Evolutionary conservation across 2,329 filamentous ascomycete species (phyloP).

Genomic region (Paecilomyces sp.): DNA sequence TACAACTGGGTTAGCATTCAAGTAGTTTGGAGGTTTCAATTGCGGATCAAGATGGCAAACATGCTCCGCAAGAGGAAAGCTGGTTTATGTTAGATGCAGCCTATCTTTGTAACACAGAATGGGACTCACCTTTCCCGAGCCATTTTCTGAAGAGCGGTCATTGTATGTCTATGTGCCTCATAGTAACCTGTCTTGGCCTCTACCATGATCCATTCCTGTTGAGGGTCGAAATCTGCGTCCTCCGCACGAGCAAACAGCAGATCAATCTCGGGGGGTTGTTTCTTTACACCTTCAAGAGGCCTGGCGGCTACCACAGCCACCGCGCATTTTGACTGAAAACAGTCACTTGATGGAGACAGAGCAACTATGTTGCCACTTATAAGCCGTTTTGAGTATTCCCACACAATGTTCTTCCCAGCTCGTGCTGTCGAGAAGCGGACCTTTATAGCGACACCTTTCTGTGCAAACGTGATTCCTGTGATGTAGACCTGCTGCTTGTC

Average conservation of each 20-base stretch:
- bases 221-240: constrained; percentile 62
- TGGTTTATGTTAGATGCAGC: constrained; percentile 12
- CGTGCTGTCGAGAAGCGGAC: constrained; percentile 64
- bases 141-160: constrained; percentile 64
- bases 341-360: constrained; percentile 48
- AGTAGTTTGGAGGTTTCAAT: constrained; percentile 46
- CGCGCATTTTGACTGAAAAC: constrained; percentile 58
- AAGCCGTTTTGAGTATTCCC: constrained; percentile 56
- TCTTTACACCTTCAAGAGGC: constrained; percentile 54
- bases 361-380: constrained; percentile 50
- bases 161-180: constrained; percentile 65
- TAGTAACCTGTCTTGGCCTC: constrained; percentile 69
- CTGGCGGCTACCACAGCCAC: constrained; percentile 68
- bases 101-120: constrained; percentile 2
- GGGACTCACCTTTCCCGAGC: constrained; percentile 42
- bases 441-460: constrained; percentile 57
- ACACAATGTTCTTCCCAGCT: constrained; percentile 60
- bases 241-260: constrained; percentile 59
- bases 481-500: constrained; percentile 56
- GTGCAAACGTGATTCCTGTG: constrained; percentile 56
- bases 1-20: constrained; percentile 42
- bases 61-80: constrained; percentile 39
- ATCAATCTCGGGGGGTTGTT: constrained; percentile 65
- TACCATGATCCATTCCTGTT: constrained; percentile 67
- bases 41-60: constrained; percentile 32